A percentile compares a stretch with the other conserved stretches of the same genome.
These are phyloP conservation scores for Leptographium lundbergii DNA, from an alignment of 2,329 filamentous ascomycete species.

Conservation along the genomic window DNA sequence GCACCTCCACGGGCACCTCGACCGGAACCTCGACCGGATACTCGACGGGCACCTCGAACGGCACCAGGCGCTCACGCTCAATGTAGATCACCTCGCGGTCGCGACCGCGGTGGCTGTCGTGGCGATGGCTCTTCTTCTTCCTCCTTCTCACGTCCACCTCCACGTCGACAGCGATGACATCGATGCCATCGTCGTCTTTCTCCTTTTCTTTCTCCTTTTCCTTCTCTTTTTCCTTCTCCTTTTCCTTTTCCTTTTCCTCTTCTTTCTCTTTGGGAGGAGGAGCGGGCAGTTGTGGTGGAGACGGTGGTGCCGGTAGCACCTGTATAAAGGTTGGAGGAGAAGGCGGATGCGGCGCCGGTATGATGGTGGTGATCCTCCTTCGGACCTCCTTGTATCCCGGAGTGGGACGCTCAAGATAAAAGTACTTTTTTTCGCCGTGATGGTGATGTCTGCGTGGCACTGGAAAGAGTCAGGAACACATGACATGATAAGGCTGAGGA, in stretches of 20 bases:
- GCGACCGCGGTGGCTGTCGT: slow-evolving; percentile 2
- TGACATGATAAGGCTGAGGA: not conserved
- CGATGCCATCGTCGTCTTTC: slow-evolving; percentile 18
- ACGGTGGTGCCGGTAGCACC: slow-evolving; percentile 1
- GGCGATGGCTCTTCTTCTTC: not conserved
- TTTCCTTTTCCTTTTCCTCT: no score
- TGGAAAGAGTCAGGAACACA: not conserved
- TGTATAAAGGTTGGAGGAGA: not conserved
- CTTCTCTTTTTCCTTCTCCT: not conserved
- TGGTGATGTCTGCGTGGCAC: slow-evolving; percentile 10
- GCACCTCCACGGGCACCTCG: not conserved
- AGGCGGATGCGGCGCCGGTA: slow-evolving; percentile 11
- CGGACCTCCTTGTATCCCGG: slow-evolving; percentile 23
- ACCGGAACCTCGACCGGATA: not conserved
- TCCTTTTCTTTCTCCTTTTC: not conserved
- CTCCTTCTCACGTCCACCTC: slow-evolving; percentile 16
- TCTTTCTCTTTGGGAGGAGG: no score
- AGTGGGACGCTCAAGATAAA: slow-evolving; percentile 27
- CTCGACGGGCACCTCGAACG: slow-evolving; percentile 14
- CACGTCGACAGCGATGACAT: slow-evolving; percentile 30
- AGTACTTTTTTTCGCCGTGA: slow-evolving; percentile 21
- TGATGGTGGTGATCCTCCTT: slow-evolving; percentile 24
- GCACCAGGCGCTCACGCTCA: slow-evolving; percentile 37
- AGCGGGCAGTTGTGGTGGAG: no score
- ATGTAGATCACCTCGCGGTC: slow-evolving; percentile 27